Evolutionary conservation across 345 rosid species (phyloP), one percentile per base, ranked within the genome.

Genomic region (Microcos paniculata): DNA sequence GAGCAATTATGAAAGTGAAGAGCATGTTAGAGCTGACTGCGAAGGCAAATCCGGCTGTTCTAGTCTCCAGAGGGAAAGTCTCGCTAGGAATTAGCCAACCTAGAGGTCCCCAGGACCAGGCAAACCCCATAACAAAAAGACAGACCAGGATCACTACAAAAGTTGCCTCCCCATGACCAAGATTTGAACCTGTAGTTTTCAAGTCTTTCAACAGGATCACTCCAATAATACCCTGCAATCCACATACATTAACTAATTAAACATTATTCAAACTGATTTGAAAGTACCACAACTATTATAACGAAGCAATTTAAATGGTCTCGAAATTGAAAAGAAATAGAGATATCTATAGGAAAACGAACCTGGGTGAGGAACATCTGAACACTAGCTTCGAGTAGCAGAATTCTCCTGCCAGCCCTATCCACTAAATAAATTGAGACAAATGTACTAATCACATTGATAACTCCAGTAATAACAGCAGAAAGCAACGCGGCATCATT

Each of bases 91-190:
- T 83, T 30, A 89, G 72, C 92, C 92, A 87, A 3, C 92, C 87
- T 1, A 87, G 78, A 14, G 90, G 90, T 0, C 90, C 92, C 92
- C 90, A 89, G 48, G 92, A 88, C 90, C 92, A 87, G 5, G 92
- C 89, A 70, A 87, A 89, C 2, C 82, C 85, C 77, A 82, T 79
- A 4, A 87, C 92, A 55, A 64, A 88, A 0, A 72, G 0, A 42
- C 90, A 88, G 67, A 88, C 85, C 0, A 75, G 78, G 2, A 78
- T 4, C 56, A 85, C 88, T 56, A 85, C 85, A 1, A 79, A 6
- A 1, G 61, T 2, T 4, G 86, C 86, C 70, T 83, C 76, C 19
- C 57, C 11, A 4, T 48, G 16, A 11, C 24, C 31, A 6, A 85
- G 65, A 3, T 43, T 43, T 15, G 79, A 48, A 6, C 79, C 85